phyloP scores from a whole-genome alignment of 2,329 filamentous ascomycete genomes.

The Epichloe gansuensis region DNA sequence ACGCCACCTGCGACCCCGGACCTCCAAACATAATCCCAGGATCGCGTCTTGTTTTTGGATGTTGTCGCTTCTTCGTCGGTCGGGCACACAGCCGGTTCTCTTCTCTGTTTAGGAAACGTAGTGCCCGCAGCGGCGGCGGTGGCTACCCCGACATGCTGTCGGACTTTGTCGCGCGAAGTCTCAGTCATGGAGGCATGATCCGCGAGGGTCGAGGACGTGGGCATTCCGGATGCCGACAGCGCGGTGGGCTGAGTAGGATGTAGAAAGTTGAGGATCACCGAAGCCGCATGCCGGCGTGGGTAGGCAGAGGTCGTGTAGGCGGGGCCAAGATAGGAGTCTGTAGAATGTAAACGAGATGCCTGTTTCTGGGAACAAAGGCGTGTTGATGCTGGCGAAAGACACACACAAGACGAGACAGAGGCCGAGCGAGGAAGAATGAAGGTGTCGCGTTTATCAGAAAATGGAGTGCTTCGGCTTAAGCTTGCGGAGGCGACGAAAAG shows the following conservation, averaged over 20 bases:
- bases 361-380: not conserved
- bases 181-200: constrained; percentile 48
- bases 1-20: constrained; percentile 79
- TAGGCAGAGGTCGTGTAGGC: not conserved
- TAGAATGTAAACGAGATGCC: not conserved
- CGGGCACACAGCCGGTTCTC: constrained; percentile 31
- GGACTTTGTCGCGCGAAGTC: constrained; percentile 25
- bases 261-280: constrained; percentile 11
- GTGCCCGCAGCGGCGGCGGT: constrained; percentile 8
- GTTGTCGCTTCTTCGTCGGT: constrained; percentile 35
- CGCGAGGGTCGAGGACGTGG: constrained; percentile 39
- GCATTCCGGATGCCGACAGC: constrained; percentile 29
- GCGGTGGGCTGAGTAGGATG: constrained; percentile 1
- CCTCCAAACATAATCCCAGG: constrained; percentile 69
- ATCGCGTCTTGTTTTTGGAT: constrained; percentile 43
- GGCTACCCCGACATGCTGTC: constrained; percentile 14
- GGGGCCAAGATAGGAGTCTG: not conserved
- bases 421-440: no score
- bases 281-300: constrained; percentile 4
- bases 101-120: constrained; percentile 9
- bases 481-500: not conserved
- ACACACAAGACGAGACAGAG: not conserved
- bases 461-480: not conserved
- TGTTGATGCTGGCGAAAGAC: not conserved
- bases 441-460: no score